Percentiles rank a stretch among this genome's conserved stretches.
Conservation (phyloP, 179 eudicot genomes). For the Pouteria campechiana region DNA sequence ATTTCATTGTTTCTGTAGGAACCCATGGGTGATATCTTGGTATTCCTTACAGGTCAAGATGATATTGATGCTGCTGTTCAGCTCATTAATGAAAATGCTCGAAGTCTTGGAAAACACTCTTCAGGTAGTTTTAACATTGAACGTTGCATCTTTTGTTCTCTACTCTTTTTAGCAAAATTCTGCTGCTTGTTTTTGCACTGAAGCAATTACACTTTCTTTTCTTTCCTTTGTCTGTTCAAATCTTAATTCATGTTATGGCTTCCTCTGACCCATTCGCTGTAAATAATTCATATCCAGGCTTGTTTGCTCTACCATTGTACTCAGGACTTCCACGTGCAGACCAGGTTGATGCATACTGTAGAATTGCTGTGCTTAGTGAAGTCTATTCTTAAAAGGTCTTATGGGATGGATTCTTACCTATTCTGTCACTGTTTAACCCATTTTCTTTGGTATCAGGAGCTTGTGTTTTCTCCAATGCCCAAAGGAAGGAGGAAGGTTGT, state of each 20-base stretch:
- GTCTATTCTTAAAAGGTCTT: background rate
- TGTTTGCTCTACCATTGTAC: conserved; percentile 76
- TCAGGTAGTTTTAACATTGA: conserved; percentile 67
- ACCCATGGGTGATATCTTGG: conserved; percentile 81
- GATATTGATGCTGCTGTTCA: conserved; percentile 87
- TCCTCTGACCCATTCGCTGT: background rate
- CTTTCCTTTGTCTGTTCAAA: background rate
- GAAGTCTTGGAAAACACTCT: conserved; percentile 26
- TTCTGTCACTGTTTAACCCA: too few species aligned
- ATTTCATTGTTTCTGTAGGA: conserved; percentile 36
- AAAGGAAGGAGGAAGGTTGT: conserved; percentile 95
- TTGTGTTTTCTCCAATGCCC: conserved; percentile 78
- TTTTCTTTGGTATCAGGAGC: conserved; percentile 49
- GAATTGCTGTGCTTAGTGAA: background rate
- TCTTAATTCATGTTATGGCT: background rate
- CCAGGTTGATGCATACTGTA: conserved; percentile 39
- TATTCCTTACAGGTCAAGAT: conserved; percentile 97
- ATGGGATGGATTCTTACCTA: background rate
- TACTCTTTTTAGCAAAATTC: too few species aligned
- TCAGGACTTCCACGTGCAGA: conserved; percentile 97
- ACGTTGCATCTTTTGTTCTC: too few species aligned
- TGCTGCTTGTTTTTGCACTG: conserved; percentile 5
- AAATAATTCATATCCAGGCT: conserved; percentile 30
- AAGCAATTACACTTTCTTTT: background rate
- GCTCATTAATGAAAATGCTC: conserved; percentile 77